phyloP scores from a whole-genome alignment of 2,329 filamentous ascomycete genomes.

The Cordyceps farinosa region DNA sequence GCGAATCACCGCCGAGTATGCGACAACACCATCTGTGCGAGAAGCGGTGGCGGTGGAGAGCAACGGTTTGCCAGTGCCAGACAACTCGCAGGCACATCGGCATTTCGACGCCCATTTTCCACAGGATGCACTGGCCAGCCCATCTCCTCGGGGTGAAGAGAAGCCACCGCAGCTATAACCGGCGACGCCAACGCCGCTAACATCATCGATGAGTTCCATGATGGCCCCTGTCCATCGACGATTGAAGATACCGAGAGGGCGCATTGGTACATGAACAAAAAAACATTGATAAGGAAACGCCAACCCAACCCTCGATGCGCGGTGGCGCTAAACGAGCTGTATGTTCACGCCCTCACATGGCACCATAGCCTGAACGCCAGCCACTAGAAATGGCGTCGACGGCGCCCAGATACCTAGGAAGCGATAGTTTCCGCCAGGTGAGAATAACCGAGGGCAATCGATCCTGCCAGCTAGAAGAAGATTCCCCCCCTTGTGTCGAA shows the following conservation, averaged over 20 bases:
- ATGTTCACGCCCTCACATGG: not conserved
- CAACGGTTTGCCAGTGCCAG: not conserved
- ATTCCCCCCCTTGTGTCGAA: not conserved
- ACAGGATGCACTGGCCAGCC: not conserved
- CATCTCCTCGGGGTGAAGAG: not conserved
- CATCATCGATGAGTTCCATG: not conserved
- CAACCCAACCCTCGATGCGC: not conserved
- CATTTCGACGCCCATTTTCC: not conserved
- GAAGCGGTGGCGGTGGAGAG: slow-evolving; percentile 14
- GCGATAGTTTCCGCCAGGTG: not conserved
- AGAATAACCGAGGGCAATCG: not conserved
- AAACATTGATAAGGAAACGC: not conserved
- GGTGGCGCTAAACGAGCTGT: not conserved
- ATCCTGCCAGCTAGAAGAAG: not conserved
- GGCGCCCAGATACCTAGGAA: not conserved
- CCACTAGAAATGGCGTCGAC: not conserved
- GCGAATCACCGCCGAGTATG: not conserved
- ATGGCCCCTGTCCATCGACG: not conserved
- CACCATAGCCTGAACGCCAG: not conserved
- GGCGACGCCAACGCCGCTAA: not conserved
- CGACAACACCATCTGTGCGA: slow-evolving; percentile 2
- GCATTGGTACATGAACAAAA: not conserved
- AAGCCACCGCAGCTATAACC: not conserved
- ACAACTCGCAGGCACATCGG: not conserved
- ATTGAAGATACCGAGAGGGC: not conserved